A percentile compares a stretch with the other conserved stretches of the same genome.
phyloP scores from a whole-genome alignment of 2,329 filamentous ascomycete species.

The Monosporascus sp. region DNA sequence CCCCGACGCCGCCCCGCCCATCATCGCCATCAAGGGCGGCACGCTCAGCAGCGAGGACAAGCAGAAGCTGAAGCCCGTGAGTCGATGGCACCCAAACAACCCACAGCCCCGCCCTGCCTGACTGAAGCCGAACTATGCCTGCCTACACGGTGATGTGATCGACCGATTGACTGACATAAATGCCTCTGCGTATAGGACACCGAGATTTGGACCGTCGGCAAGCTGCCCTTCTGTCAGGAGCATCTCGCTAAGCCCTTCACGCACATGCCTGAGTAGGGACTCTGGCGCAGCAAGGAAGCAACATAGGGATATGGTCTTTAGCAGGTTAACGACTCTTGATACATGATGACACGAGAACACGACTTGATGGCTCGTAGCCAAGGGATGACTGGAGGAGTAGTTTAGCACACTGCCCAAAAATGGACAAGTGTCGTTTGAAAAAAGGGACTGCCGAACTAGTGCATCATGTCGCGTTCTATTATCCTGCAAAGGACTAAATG shows the following conservation, averaged over 20 bases:
- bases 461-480: too few species aligned
- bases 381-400: too few species aligned
- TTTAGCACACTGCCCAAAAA: too few species aligned
- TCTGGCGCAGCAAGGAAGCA: constrained; percentile 2
- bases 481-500: too few species aligned
- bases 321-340: too few species aligned
- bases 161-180: constrained; percentile 5
- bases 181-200: constrained; percentile 41
- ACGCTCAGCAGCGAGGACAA: constrained; percentile 60
- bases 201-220: constrained; percentile 66
- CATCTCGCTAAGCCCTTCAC: constrained; percentile 57
- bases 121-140: not conserved
- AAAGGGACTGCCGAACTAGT: too few species aligned
- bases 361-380: too few species aligned
- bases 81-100: constrained; percentile 16
- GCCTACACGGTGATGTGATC: not conserved
- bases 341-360: too few species aligned
- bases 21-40: constrained; percentile 66
- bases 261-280: constrained; percentile 54
- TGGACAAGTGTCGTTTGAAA: too few species aligned
- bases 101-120: too few species aligned
- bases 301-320: too few species aligned
- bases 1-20: constrained; percentile 63
- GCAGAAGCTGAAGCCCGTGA: constrained; percentile 61
- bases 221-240: constrained; percentile 68